Percentiles rank a stretch among this genome's conserved stretches.
These are phyloP conservation scores for Vanrija pseudolonga DNA, from an alignment of 1,284 basidiomycete genomes.

Conservation along the genomic window DNA sequence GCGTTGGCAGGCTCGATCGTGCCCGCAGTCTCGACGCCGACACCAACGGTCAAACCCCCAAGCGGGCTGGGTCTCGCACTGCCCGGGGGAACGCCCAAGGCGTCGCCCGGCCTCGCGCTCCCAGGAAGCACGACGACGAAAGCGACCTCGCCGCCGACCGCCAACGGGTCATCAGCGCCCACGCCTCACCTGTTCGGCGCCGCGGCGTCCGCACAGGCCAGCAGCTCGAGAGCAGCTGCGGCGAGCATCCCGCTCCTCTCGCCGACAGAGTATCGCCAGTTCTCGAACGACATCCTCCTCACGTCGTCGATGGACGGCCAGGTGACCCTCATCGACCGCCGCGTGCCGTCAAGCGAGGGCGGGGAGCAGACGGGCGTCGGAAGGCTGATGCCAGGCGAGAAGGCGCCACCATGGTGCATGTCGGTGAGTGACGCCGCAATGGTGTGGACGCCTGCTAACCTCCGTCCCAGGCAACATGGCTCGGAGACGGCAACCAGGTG, in stretches of 20 bases:
- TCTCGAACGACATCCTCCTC: slow-evolving; percentile 80
- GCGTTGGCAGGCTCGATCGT: background rate
- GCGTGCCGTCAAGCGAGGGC: slow-evolving; percentile 54
- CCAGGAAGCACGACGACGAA: no score
- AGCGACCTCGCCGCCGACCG: background rate
- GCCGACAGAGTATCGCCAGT: slow-evolving; percentile 58
- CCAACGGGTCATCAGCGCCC: background rate
- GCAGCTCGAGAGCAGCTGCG: background rate
- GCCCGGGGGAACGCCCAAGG: slow-evolving; percentile 1
- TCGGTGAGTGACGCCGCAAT: slow-evolving; percentile 57
- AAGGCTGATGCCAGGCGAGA: slow-evolving; percentile 74
- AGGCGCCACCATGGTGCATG: slow-evolving; percentile 90
- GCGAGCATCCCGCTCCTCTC: slow-evolving; percentile 53
- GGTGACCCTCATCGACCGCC: slow-evolving; percentile 83
- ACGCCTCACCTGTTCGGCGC: no score
- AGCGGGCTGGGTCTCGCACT: slow-evolving; percentile 3
- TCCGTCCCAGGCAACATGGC: slow-evolving; percentile 78
- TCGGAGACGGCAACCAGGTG: slow-evolving; percentile 77
- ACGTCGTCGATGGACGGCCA: slow-evolving; percentile 90
- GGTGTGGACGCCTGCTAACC: background rate
- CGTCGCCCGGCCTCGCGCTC: background rate
- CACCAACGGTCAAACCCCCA: background rate
- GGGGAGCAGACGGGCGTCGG: slow-evolving; percentile 56
- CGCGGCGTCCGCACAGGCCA: no score
- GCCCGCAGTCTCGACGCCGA: background rate